These are phyloP conservation scores for Monilinia fructicola DNA, from an alignment of 2,329 filamentous ascomycete species.

Conservation along the genomic window DNA sequence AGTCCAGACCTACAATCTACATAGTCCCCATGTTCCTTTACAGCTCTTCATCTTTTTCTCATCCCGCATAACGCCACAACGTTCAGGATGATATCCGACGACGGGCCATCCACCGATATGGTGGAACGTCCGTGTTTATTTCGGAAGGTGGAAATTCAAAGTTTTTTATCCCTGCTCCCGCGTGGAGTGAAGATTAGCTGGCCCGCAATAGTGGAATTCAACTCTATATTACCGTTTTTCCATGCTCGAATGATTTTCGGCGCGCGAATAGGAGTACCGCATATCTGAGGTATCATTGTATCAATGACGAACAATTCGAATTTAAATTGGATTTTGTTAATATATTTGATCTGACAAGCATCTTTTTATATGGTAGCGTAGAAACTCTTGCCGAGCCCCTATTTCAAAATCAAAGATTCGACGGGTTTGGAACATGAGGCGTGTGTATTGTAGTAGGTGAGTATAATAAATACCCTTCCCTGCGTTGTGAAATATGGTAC, in stretches of 20 bases:
- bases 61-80: not conserved
- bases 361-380: not conserved
- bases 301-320: not conserved
- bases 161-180: not conserved
- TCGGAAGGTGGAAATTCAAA: not conserved
- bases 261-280: not conserved
- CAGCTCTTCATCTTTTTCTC: not conserved
- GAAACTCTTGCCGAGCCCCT: too few relatives aligned
- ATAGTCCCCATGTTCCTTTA: not conserved
- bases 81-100: not conserved
- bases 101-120: not conserved
- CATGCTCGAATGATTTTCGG: not conserved
- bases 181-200: not conserved
- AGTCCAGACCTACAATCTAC: not conserved
- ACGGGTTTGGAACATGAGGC: too few relatives aligned
- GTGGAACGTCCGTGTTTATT: constrained; percentile 1
- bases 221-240: not conserved
- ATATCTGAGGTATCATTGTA: not conserved
- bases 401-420: not conserved
- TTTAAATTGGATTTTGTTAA: not conserved
- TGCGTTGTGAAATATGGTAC: not conserved
- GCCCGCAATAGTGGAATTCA: not conserved
- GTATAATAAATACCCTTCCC: not conserved
- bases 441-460: too few relatives aligned
- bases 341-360: not conserved